phyloP scores from a whole-genome alignment of 768 basidiomycete species.

The Boletellus sp. region DNA sequence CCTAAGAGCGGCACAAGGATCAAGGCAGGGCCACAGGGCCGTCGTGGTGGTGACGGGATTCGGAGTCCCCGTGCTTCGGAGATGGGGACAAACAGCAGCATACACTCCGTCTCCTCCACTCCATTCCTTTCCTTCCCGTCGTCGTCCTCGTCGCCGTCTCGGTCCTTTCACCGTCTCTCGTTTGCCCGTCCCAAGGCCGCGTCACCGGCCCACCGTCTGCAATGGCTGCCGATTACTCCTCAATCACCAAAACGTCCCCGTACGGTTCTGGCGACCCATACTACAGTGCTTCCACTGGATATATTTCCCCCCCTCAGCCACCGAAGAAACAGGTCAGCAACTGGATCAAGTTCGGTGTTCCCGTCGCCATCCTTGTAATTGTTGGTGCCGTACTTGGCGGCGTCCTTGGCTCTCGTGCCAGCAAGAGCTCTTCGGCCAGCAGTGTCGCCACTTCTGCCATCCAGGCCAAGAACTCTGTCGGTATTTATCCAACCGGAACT shows the following conservation, averaged over 20 bases:
- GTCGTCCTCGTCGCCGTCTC: conserved; percentile 9
- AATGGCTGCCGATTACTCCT: conserved; percentile 41
- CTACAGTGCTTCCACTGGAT: conserved; percentile 68
- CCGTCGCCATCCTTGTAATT: conserved; percentile 60
- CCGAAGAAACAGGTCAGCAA: conserved; percentile 55
- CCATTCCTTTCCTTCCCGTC: not conserved
- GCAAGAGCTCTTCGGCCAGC: conserved; percentile 35
- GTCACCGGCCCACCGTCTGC: conserved; percentile 18
- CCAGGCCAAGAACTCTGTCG: conserved; percentile 57
- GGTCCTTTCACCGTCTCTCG: conserved; percentile 17
- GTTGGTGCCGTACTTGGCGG: conserved; percentile 72
- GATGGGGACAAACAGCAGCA: not conserved
- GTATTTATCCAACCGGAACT: conserved; percentile 73
- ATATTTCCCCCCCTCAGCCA: conserved; percentile 47
- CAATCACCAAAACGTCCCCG: conserved; percentile 36
- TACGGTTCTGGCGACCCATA: conserved; percentile 65
- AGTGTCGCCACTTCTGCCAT: conserved; percentile 48
- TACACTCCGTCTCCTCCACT: not conserved
- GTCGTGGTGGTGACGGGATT: too few species aligned
- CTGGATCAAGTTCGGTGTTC: conserved; percentile 76
- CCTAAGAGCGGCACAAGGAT: too few species aligned
- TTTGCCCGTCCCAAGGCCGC: conserved; percentile 17
- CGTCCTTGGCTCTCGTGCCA: conserved; percentile 65
- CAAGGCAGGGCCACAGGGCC: too few species aligned
- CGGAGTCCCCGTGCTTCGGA: too few species aligned